Conservation (phyloP, 1,284 basidiomycete species). For the Cryptococcus hybrid region DNA sequence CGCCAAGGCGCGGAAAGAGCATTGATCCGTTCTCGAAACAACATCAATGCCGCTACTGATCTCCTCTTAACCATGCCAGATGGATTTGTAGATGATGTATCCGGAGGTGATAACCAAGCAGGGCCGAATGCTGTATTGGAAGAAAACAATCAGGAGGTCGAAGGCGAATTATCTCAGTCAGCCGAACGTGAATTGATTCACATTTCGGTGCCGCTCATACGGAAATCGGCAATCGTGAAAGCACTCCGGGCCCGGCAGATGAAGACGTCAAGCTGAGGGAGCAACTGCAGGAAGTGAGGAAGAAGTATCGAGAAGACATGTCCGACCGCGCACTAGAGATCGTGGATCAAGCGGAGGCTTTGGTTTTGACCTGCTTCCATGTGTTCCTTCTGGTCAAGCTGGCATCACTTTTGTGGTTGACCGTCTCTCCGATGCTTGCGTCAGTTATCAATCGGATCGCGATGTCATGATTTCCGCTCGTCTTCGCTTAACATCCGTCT, state of each 20-base stretch:
- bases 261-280: neutral
- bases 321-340: constrained; percentile 69
- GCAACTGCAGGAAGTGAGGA: constrained; percentile 54
- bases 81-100: constrained; percentile 52
- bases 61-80: constrained; percentile 80
- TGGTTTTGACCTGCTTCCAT: constrained; percentile 82
- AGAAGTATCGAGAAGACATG: constrained; percentile 64
- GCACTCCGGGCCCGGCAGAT: neutral
- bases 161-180: neutral
- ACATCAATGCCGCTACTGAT: constrained; percentile 85
- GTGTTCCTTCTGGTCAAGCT: constrained; percentile 58
- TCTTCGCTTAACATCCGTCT: constrained; percentile 79
- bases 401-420: constrained; percentile 29
- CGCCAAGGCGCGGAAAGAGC: constrained; percentile 80
- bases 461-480: constrained; percentile 66
- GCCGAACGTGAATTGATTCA: neutral
- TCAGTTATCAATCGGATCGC: constrained; percentile 54
- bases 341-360: constrained; percentile 79
- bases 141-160: neutral
- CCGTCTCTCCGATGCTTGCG: constrained; percentile 15
- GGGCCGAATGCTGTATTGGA: neutral
- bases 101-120: neutral
- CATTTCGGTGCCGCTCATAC: neutral
- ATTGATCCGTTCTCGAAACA: constrained; percentile 79
- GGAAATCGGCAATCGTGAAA: neutral